These are phyloP conservation scores for Casuarina glauca DNA, from an alignment of 306 rosid species.

Conservation along the genomic window DNA sequence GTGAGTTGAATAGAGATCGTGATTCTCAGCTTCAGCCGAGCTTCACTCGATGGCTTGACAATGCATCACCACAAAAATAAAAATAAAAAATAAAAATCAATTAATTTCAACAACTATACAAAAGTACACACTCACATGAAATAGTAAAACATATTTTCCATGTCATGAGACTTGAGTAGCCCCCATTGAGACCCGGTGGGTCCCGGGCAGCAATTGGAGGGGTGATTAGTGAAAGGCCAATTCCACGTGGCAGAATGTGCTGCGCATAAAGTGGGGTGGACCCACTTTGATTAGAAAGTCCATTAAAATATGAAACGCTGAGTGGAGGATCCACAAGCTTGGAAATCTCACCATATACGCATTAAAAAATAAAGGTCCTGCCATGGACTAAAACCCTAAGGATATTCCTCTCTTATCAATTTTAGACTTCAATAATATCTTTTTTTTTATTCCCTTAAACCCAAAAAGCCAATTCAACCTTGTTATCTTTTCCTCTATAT, in stretches of 20 bases:
- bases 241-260: constrained; percentile 32
- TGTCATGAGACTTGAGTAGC: constrained; percentile 22
- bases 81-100: neutral
- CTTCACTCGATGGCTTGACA: neutral
- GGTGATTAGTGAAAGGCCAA: constrained; percentile 1
- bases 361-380: constrained; percentile 1
- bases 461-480: constrained; percentile 14
- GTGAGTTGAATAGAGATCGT: neutral
- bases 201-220: constrained; percentile 7
- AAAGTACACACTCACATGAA: constrained; percentile 21
- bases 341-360: constrained; percentile 21
- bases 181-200: constrained; percentile 29
- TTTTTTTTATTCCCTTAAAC: neutral
- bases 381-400: constrained; percentile 1
- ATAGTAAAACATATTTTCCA: constrained; percentile 17
- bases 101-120: constrained; percentile 24
- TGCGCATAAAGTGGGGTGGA: constrained; percentile 44
- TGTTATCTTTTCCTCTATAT: constrained; percentile 26
- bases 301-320: constrained; percentile 30
- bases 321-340: constrained; percentile 59
- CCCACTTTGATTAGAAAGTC: constrained; percentile 48
- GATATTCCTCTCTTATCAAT: constrained; percentile 31
- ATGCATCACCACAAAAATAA: neutral
- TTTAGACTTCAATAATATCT: neutral
- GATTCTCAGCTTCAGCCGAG: constrained; percentile 11